Evolutionary conservation across 2,329 filamentous ascomycete species (phyloP).

Genomic region (Paecilomyces variotii): DNA sequence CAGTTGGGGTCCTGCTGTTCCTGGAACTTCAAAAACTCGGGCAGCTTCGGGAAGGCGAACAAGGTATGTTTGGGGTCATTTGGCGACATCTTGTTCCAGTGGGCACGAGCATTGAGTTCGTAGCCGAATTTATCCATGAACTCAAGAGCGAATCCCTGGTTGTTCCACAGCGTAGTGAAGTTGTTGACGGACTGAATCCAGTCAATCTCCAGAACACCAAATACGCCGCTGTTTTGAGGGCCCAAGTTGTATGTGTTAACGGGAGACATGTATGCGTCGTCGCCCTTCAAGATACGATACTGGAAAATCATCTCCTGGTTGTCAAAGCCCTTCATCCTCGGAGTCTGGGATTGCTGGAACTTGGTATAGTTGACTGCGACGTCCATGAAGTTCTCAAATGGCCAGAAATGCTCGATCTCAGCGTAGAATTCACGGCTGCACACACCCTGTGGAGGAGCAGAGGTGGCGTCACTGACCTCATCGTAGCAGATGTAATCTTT

Average conservation of each 20-base stretch:
- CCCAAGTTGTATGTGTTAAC: slow-evolving; percentile 12
- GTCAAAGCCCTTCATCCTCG: slow-evolving; percentile 9
- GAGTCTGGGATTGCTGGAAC: slow-evolving; percentile 8
- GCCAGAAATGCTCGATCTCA: slow-evolving; percentile 15
- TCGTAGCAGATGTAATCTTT: slow-evolving; percentile 15
- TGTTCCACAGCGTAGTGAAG: slow-evolving; percentile 10
- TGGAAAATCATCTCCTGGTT: slow-evolving; percentile 11
- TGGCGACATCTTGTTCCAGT: slow-evolving; percentile 13
- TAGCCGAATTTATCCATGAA: slow-evolving; percentile 10
- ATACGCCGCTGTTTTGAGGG: slow-evolving; percentile 9
- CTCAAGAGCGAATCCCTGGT: slow-evolving; percentile 8
- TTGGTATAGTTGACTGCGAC: slow-evolving; percentile 9
- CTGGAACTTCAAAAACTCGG: slow-evolving; percentile 10
- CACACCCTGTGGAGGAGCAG: slow-evolving; percentile 9
- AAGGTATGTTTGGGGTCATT: slow-evolving; percentile 7
- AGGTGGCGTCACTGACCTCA: slow-evolving; percentile 9
- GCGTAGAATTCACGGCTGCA: slow-evolving; percentile 11
- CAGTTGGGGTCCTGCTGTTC: slow-evolving; percentile 11
- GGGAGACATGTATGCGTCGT: slow-evolving; percentile 13
- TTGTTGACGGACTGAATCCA: slow-evolving; percentile 12
- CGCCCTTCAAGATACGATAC: slow-evolving; percentile 10
- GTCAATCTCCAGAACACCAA: slow-evolving; percentile 10
- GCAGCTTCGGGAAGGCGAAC: slow-evolving; percentile 9
- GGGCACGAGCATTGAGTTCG: slow-evolving; percentile 9
- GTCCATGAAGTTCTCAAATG: slow-evolving; percentile 10